Base-by-base conservation (phyloP, 2,329 filamentous ascomycete species). In the Pseudogymnoascus sp. region DNA sequence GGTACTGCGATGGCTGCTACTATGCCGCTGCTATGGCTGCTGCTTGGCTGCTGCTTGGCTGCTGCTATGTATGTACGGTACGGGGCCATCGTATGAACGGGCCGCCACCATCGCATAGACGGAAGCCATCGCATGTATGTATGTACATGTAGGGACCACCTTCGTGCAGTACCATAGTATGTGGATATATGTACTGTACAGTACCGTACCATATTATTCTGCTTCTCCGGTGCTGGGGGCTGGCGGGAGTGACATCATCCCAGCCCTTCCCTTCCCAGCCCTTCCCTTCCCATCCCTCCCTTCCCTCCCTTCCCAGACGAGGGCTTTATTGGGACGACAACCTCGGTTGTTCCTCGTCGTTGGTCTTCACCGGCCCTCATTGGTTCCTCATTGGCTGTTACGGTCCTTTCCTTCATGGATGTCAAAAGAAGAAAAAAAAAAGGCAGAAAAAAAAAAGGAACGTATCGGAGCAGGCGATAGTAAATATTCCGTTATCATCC, bases 271-370 rank as follows among this genome's bases (percentile, higher is more conserved):
- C 38, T 9, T n/a, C 38, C 15, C n/a, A 15, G n/a, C 21, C 42
- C 19, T 7, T 40, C 38, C 38, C 38, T 9, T n/a, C 38, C 15
- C n/a, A 15, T 26, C 21, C 42, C 19, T n/a, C n/a, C n/a, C n/a
- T n/a, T n/a, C n/a, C n/a, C n/a, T 4, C 21, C 42, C 42, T 23
- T 46, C 26, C 46, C 46, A 53, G 46, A 53, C 46, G 46, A 31
- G 46, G 46, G 26, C 44, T 53, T 53, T 53, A 53, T 53, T 53
- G 26, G 46, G 46, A 53, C 46, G 46, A 53, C 46, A 53, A 15
- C 46, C 46, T 53, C 46, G 46, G 46, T 31, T 53, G 15, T 31
- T 53, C 4, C 23, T 5, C n/a, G 11, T 10, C 31, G 10, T 33
- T 33, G 31, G 31, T 11, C 10, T 9, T 17, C 23, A n/a, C 11